A percentile compares a stretch with the other conserved stretches of the same genome.
phyloP scores from a whole-genome alignment of 1,284 basidiomycete species.

The Sphaerobolus stellatus region DNA sequence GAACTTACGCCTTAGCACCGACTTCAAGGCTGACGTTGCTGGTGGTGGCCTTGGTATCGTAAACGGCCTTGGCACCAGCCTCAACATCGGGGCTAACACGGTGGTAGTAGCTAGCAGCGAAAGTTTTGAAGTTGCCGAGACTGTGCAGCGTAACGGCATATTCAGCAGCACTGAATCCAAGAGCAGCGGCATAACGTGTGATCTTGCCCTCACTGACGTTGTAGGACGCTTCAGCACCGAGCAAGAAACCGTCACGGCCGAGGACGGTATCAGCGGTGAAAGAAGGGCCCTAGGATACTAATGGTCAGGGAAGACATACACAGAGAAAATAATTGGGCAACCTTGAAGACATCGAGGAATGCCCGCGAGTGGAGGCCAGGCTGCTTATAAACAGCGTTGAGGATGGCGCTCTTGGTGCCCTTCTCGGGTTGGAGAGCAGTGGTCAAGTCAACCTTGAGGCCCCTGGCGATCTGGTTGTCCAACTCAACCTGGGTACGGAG shows the following conservation, averaged over 20 bases:
- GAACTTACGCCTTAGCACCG: slow-evolving; percentile 86
- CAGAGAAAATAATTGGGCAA: slow-evolving; percentile 32
- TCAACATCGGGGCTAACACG: slow-evolving; percentile 93
- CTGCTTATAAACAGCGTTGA: slow-evolving; percentile 93
- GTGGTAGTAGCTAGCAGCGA: slow-evolving; percentile 98
- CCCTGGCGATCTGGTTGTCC: slow-evolving; percentile 97
- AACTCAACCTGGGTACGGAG: slow-evolving; percentile 93
- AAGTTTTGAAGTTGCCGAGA: slow-evolving; percentile 92
- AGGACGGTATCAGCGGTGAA: slow-evolving; percentile 95
- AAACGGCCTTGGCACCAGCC: slow-evolving; percentile 97
- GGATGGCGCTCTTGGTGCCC: slow-evolving; percentile 74
- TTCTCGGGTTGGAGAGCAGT: slow-evolving; percentile 87
- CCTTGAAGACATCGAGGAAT: slow-evolving; percentile 94
- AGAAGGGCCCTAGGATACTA: slow-evolving; percentile 78
- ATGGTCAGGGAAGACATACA: neutral
- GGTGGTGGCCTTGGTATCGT: slow-evolving; percentile 90
- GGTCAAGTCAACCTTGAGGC: slow-evolving; percentile 92
- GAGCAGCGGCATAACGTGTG: slow-evolving; percentile 88
- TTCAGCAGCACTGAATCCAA: slow-evolving; percentile 95
- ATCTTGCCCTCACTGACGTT: slow-evolving; percentile 94
- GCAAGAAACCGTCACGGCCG: slow-evolving; percentile 96
- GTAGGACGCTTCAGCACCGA: slow-evolving; percentile 95
- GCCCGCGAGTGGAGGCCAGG: slow-evolving; percentile 94
- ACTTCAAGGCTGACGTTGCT: slow-evolving; percentile 92
- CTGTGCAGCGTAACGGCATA: slow-evolving; percentile 96